These are phyloP conservation scores for Lentinula aciculospora DNA, from an alignment of 768 basidiomycete genomes.

Conservation along the genomic window DNA sequence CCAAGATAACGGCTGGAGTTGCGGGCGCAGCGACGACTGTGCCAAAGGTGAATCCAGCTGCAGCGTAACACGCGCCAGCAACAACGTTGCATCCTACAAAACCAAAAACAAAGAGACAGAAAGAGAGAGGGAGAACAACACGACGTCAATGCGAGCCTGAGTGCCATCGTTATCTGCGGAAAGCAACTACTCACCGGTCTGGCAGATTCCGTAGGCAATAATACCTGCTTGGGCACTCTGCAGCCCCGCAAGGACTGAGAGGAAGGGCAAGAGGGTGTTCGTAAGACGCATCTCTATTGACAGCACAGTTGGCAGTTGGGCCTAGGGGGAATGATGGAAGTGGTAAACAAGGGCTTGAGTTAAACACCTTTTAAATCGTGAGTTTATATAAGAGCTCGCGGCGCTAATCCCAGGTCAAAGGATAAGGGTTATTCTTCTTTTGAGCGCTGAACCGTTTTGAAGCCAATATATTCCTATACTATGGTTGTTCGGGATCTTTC, in stretches of 20 bases:
- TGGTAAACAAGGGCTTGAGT: neutral
- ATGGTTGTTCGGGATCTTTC: too few relatives aligned
- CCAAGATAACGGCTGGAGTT: conserved; percentile 28
- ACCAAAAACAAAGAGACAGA: neutral
- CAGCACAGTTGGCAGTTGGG: neutral
- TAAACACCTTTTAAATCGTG: neutral
- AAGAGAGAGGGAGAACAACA: neutral
- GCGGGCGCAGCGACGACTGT: conserved; percentile 29
- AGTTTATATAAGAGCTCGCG: neutral
- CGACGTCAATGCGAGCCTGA: neutral
- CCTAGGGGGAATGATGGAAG: neutral
- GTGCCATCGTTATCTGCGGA: neutral
- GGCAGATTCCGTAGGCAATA: conserved; percentile 30
- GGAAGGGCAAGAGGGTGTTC: neutral
- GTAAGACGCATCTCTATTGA: conserved; percentile 3
- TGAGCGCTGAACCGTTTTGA: too few relatives aligned
- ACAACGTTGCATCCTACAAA: conserved; percentile 24
- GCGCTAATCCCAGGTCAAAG: too few relatives aligned
- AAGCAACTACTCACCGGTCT: conserved; percentile 26
- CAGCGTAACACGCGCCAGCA: conserved; percentile 36
- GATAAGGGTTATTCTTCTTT: too few relatives aligned
- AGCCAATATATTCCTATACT: too few relatives aligned
- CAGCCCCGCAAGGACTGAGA: neutral
- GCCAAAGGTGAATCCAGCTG: conserved; percentile 32
- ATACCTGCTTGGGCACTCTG: conserved; percentile 18